A percentile compares a stretch with the other conserved stretches of the same genome.
These are phyloP conservation scores for Aureobasidium sp. DNA, from an alignment of 2,329 filamentous ascomycete genomes.

Conservation along the genomic window DNA sequence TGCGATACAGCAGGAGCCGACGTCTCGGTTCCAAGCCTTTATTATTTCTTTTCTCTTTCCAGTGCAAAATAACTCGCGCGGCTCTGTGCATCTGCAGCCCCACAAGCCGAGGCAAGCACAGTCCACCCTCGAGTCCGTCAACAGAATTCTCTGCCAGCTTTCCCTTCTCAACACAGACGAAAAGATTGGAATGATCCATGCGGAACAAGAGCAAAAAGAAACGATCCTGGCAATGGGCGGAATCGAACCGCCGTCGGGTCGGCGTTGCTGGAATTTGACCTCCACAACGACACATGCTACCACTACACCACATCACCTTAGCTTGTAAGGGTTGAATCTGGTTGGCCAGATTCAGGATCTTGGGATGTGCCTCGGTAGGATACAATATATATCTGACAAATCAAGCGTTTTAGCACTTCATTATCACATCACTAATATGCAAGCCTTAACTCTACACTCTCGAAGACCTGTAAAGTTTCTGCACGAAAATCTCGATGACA, in stretches of 20 bases:
- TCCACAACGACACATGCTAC: slow-evolving; percentile 12
- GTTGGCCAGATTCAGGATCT: slow-evolving; percentile 13
- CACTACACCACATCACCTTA: slow-evolving; percentile 12
- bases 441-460: too few species aligned
- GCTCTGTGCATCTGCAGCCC: not conserved
- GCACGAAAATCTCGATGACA: not conserved
- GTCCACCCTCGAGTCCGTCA: not conserved
- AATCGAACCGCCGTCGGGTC: slow-evolving; percentile 13
- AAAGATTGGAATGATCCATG: not conserved
- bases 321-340: slow-evolving; percentile 5
- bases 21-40: too few species aligned
- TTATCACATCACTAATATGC: too few species aligned
- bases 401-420: too few species aligned
- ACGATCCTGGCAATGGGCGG: slow-evolving; percentile 11
- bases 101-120: not conserved
- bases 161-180: not conserved
- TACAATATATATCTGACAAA: too few species aligned
- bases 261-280: slow-evolving; percentile 5
- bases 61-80: not conserved
- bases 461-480: too few species aligned
- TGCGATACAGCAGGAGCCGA: not conserved
- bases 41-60: not conserved
- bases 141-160: not conserved
- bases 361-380: fast-evolving
- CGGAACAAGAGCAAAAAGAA: not conserved